phyloP scores from a whole-genome alignment of 2,329 filamentous ascomycete genomes.

The Paecilomyces fulvus region DNA sequence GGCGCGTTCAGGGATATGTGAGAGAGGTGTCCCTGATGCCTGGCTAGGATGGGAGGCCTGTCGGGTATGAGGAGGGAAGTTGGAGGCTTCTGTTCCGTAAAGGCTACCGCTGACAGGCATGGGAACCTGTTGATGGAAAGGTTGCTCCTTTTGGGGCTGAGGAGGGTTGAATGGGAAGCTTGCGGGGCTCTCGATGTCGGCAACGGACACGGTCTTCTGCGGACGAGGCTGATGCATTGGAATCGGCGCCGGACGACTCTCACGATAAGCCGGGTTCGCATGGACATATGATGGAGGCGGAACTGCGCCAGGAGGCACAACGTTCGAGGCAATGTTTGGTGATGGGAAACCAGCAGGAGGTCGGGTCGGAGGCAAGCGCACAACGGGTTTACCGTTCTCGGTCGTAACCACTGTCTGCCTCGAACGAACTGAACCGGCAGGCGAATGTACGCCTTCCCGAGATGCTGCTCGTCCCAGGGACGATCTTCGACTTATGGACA shows the following conservation, averaged over 20 bases:
- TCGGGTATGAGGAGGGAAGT: slow-evolving; percentile 54
- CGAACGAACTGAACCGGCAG: slow-evolving; percentile 68
- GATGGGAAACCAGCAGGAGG: slow-evolving; percentile 19
- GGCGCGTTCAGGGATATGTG: slow-evolving; percentile 85
- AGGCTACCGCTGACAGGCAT: slow-evolving; percentile 56
- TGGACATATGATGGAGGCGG: slow-evolving; percentile 36
- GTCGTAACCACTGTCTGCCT: slow-evolving; percentile 51
- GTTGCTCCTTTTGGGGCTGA: slow-evolving; percentile 64
- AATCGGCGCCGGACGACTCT: slow-evolving; percentile 52
- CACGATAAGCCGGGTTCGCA: slow-evolving; percentile 49
- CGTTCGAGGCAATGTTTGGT: slow-evolving; percentile 10
- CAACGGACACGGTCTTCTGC: slow-evolving; percentile 87
- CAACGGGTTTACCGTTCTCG: slow-evolving; percentile 62
- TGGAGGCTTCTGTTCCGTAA: slow-evolving; percentile 41
- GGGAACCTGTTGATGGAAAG: slow-evolving; percentile 93
- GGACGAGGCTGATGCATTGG: slow-evolving; percentile 92
- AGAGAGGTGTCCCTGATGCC: slow-evolving; percentile 69
- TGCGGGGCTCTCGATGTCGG: slow-evolving; percentile 80
- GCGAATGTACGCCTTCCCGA: slow-evolving; percentile 69
- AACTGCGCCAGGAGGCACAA: slow-evolving; percentile 11
- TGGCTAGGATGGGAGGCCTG: slow-evolving; percentile 64
- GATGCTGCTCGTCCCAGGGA: slow-evolving; percentile 62
- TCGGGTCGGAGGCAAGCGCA: slow-evolving; percentile 60
- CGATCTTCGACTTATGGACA: slow-evolving; percentile 81
- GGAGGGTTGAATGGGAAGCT: slow-evolving; percentile 51